phyloP scores from a whole-genome alignment of 169 alveolate species.

The Plasmodium blacklocki region DNA sequence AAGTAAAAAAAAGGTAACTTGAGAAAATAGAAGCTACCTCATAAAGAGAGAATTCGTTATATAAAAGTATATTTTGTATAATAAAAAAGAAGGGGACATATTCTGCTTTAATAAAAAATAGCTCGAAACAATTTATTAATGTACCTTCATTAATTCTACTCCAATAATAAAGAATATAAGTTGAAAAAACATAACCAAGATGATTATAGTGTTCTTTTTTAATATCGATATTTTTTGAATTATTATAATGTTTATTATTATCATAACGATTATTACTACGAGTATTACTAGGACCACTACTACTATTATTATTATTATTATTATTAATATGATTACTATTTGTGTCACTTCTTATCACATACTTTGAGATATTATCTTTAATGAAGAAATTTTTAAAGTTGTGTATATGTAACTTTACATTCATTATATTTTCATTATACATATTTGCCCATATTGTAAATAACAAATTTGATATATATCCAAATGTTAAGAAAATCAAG shows the following conservation, averaged over 20 bases:
- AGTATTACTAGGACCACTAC: too few species aligned
- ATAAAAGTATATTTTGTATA: constrained; percentile 81
- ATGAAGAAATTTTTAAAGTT: constrained; percentile 12
- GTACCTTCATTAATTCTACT: constrained; percentile 85
- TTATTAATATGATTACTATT: not conserved
- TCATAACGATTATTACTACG: too few species aligned
- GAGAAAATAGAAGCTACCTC: constrained; percentile 77
- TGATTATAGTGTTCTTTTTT: constrained; percentile 58
- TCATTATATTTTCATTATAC: constrained; percentile 61
- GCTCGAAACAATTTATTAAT: constrained; percentile 82
- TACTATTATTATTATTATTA: too few species aligned
- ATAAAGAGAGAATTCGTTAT: constrained; percentile 75
- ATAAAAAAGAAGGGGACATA: constrained; percentile 81
- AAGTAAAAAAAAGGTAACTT: constrained; percentile 63
- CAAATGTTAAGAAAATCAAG: constrained; percentile 80
- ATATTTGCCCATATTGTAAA: constrained; percentile 78
- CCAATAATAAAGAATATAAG: constrained; percentile 85
- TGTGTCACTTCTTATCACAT: not conserved
- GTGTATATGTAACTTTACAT: constrained; percentile 32
- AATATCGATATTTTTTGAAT: constrained; percentile 9
- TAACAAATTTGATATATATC: constrained; percentile 71
- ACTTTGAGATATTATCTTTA: not conserved
- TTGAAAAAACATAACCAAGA: constrained; percentile 82
- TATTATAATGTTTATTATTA: not conserved
- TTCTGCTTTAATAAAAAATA: constrained; percentile 83